Evolutionary conservation across 192 early-diverging fungal species (phyloP).

Genomic region (Coemansia sp.): DNA sequence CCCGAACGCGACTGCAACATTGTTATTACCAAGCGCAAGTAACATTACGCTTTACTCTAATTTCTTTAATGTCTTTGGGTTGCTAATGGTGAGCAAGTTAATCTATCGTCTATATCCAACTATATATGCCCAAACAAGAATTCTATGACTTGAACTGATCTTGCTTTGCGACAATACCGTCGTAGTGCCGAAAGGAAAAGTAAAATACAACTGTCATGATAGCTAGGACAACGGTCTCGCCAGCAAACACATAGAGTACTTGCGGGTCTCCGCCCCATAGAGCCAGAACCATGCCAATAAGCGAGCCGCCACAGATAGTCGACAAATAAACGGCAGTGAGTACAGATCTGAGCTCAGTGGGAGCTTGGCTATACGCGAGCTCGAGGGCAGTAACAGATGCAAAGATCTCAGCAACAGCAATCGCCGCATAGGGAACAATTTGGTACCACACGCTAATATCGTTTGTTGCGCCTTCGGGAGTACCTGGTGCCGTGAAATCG

Average conservation of each 20-base stretch:
- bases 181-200: constrained; percentile 54
- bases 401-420: constrained; percentile 68
- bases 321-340: constrained; percentile 69
- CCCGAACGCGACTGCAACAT: constrained; percentile 49
- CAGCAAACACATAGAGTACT: constrained; percentile 61
- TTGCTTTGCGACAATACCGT: constrained; percentile 31
- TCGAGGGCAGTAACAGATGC: constrained; percentile 69
- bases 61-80: not conserved
- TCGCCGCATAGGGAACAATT: constrained; percentile 60
- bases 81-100: not conserved
- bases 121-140: not conserved
- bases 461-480: constrained; percentile 35
- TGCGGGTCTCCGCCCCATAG: constrained; percentile 58
- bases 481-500: constrained; percentile 36
- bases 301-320: constrained; percentile 58
- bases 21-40: constrained; percentile 29
- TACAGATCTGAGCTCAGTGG: constrained; percentile 64
- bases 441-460: constrained; percentile 61
- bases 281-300: constrained; percentile 48
- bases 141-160: constrained; percentile 17
- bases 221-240: constrained; percentile 38
- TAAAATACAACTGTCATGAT: constrained; percentile 47
- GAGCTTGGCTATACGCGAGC: constrained; percentile 68
- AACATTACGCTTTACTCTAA: not conserved
- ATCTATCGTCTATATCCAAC: not conserved